These are phyloP conservation scores for Solanum bukasovii DNA, from an alignment of 257 asterid genomes.

Conservation along the genomic window DNA sequence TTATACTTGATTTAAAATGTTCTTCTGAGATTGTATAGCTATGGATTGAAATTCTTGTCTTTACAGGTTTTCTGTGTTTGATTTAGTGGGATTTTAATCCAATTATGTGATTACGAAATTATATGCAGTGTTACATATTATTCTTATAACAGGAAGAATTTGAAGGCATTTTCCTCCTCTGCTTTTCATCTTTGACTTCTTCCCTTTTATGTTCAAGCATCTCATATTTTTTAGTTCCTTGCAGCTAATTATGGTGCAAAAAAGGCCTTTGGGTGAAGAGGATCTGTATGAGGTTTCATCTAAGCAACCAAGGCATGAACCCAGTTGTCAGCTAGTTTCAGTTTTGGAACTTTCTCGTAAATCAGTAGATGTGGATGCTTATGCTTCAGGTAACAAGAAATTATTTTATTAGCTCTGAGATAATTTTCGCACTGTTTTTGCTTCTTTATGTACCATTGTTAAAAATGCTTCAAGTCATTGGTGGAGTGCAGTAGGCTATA, in stretches of 20 bases:
- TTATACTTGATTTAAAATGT: neutral
- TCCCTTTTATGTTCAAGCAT: neutral
- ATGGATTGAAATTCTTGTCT: neutral
- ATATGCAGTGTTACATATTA: neutral
- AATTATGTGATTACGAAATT: neutral
- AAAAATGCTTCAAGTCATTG: neutral
- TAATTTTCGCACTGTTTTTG: neutral
- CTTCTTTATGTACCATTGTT: neutral
- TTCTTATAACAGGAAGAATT: neutral
- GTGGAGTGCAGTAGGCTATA: neutral
- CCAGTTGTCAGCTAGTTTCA: constrained; percentile 9
- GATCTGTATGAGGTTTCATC: constrained; percentile 41
- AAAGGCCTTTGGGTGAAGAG: constrained; percentile 50
- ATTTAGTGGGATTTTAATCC: neutral
- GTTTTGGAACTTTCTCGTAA: constrained; percentile 15
- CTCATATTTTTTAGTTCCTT: neutral
- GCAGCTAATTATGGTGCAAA: constrained; percentile 41
- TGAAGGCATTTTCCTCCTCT: neutral
- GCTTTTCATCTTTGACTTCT: neutral
- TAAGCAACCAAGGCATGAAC: constrained; percentile 47
- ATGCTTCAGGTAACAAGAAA: constrained; percentile 24
- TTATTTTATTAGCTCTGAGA: neutral
- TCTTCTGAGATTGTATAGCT: neutral
- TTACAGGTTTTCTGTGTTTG: neutral
- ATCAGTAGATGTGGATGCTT: constrained; percentile 4